Evolutionary conservation across 768 basidiomycete species (phyloP).

Genomic region (Termitomyces sp.): DNA sequence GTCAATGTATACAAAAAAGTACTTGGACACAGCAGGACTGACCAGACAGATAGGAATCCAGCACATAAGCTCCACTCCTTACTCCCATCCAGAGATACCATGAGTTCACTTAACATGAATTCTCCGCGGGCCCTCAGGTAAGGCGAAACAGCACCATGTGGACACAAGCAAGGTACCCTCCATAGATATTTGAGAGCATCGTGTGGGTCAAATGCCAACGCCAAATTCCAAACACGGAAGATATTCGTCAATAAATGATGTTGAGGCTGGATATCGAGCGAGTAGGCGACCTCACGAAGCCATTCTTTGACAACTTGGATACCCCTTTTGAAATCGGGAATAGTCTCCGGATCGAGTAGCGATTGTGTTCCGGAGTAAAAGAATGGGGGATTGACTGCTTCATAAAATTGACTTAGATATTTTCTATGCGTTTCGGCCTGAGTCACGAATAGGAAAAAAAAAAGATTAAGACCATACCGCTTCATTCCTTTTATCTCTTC

Average conservation of each 20-base stretch:
- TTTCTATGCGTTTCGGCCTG: constrained; percentile 21
- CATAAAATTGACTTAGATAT: constrained; percentile 44
- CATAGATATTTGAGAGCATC: constrained; percentile 28
- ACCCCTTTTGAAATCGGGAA: constrained; percentile 33
- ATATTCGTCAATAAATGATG: constrained; percentile 34
- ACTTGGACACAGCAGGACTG: constrained; percentile 9
- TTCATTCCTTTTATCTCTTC: constrained; percentile 13
- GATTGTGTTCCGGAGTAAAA: constrained; percentile 39
- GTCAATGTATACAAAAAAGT: not conserved
- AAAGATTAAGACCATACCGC: constrained; percentile 11
- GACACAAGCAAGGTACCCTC: constrained; percentile 10
- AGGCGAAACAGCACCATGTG: not conserved
- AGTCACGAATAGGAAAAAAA: not conserved
- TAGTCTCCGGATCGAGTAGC: constrained; percentile 25
- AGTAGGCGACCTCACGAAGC: constrained; percentile 36
- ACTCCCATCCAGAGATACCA: constrained; percentile 22
- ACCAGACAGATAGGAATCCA: constrained; percentile 39
- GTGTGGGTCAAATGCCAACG: constrained; percentile 30
- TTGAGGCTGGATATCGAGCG: constrained; percentile 19
- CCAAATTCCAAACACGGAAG: constrained; percentile 29
- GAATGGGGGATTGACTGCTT: constrained; percentile 42
- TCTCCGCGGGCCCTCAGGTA: constrained; percentile 13
- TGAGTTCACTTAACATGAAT: constrained; percentile 19
- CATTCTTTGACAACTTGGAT: constrained; percentile 38
- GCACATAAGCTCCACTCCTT: constrained; percentile 19